Evolutionary conservation across 1,139 yeast species (phyloP), one percentile per base, ranked within the genome.

Genomic region (Geotrichum siamense): DNA sequence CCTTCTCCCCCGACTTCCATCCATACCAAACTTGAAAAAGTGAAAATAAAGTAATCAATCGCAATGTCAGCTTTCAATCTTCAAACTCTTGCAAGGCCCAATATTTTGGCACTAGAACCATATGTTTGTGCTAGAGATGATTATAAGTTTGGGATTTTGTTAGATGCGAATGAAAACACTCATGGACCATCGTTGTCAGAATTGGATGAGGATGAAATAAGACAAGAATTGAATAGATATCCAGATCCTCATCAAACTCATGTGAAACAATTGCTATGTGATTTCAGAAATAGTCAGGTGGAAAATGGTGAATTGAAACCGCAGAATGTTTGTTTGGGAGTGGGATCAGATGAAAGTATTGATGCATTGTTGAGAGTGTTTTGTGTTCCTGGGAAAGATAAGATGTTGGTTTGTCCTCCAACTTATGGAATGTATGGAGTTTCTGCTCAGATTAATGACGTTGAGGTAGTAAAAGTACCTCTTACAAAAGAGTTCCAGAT

Each of bases 351-450:
- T 60, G 99, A 91, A 63, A 80, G 94, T 56, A 87, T 93, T 45
- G 99, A 91, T 62, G 74, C 93, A 45, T 66, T 91, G 45, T 79
- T 91, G 51, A 71, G 99, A 55, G 85, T 94, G 46, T 75, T 83
- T 43, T 86, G 96, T 60, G 68, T 66, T 12, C 98, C 99, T 2
- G 84, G 82, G 0, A 72, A 70, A 52, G 96, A 87, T 50, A 89
- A 86, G 62, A 66, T 93, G 56, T 66, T 91, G 54, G 75, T 79
- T 2, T 82, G 96, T 61, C 96, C 98, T 3, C 98, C 98, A 28
- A 91, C 98, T 0, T 91, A 91, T 59, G 97, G 98, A 9, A 91
- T 91, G 99, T 91, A 91, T 68, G 67, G 82, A 2, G 89, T 93
- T 33, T 83, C 94, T 60, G 94, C 97, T 1, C 77, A 78, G 27